A percentile compares a stretch with the other conserved stretches of the same genome.
These are phyloP conservation scores for Boletus sp. DNA, from an alignment of 768 basidiomycete species.

Conservation along the genomic window DNA sequence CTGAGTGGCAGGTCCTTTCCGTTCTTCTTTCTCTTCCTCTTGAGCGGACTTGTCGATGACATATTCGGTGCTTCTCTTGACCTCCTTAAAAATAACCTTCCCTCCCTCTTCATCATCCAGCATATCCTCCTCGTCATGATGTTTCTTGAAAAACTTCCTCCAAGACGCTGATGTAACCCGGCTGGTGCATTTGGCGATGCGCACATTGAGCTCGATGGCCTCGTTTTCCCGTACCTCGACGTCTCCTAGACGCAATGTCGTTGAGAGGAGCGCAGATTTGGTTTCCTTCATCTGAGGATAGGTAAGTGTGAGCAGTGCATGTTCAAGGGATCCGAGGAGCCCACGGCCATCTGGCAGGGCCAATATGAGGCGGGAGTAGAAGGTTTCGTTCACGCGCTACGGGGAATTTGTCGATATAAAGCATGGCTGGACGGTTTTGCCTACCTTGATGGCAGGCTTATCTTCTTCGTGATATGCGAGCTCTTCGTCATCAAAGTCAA, in stretches of 20 bases:
- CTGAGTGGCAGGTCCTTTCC: constrained; percentile 18
- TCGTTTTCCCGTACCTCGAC: constrained; percentile 62
- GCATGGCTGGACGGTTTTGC: background rate
- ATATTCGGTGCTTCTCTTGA: constrained; percentile 52
- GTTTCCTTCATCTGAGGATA: constrained; percentile 63
- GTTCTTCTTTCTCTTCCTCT: constrained; percentile 28
- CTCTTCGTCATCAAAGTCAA: constrained; percentile 83
- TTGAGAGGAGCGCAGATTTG: constrained; percentile 65
- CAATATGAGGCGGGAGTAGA: constrained; percentile 51
- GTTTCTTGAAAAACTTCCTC: constrained; percentile 54
- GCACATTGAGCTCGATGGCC: constrained; percentile 71
- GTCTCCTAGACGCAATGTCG: constrained; percentile 77
- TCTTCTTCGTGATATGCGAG: constrained; percentile 59
- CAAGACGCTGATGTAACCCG: constrained; percentile 65
- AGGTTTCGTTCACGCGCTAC: constrained; percentile 73
- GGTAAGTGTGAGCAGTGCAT: constrained; percentile 26
- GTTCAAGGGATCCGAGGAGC: constrained; percentile 31
- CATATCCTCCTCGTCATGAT: constrained; percentile 27
- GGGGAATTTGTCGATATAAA: background rate
- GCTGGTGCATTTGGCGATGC: constrained; percentile 79
- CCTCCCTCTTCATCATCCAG: constrained; percentile 29
- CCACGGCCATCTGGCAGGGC: constrained; percentile 33
- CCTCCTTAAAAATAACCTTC: constrained; percentile 37
- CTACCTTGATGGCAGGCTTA: constrained; percentile 77
- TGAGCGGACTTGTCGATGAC: constrained; percentile 47